Percentiles rank a stretch among this genome's conserved stretches.
Evolutionary conservation across 768 basidiomycete species (phyloP).

Genomic region (Psilocybe tampanensis): DNA sequence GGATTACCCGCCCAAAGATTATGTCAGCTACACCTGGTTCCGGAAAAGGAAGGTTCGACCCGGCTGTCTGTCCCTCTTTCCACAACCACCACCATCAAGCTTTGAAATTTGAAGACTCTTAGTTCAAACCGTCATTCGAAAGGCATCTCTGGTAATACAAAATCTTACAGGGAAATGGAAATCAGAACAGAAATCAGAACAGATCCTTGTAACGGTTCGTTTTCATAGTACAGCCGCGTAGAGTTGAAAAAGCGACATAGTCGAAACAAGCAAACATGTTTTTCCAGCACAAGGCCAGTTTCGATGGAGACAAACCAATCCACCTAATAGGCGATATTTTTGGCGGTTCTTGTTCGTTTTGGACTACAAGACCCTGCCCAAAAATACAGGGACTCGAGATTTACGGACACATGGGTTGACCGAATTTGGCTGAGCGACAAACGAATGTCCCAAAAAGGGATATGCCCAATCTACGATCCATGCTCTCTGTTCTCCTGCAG

Average conservation of each 20-base stretch:
- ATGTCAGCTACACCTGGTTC: slow-evolving; percentile 17
- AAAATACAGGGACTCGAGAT: slow-evolving; percentile 27
- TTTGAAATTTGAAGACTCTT: slow-evolving; percentile 9
- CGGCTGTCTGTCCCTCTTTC: slow-evolving; percentile 12
- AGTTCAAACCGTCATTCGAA: slow-evolving; percentile 6
- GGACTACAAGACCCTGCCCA: slow-evolving; percentile 34
- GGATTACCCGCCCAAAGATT: slow-evolving; percentile 12
- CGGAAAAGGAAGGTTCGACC: slow-evolving; percentile 18
- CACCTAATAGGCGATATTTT: slow-evolving; percentile 10
- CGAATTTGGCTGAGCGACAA: slow-evolving; percentile 36
- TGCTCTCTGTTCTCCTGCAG: slow-evolving; percentile 16
- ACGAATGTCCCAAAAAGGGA: slow-evolving; percentile 40
- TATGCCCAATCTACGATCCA: slow-evolving; percentile 33
- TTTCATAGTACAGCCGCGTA: background rate
- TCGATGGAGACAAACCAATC: slow-evolving; percentile 27
- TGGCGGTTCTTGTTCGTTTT: slow-evolving; percentile 11
- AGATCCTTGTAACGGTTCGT: too few species aligned
- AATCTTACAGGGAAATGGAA: background rate
- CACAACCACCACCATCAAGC: slow-evolving; percentile 7
- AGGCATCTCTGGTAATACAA: background rate
- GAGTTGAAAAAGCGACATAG: background rate
- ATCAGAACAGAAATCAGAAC: background rate
- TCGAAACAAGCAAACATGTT: slow-evolving; percentile 7
- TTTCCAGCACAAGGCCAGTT: slow-evolving; percentile 28
- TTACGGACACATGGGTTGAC: slow-evolving; percentile 20